Evolutionary conservation across 176 grass and related monocot species (phyloP).

Genomic region (Bonia amplexicaulis): DNA sequence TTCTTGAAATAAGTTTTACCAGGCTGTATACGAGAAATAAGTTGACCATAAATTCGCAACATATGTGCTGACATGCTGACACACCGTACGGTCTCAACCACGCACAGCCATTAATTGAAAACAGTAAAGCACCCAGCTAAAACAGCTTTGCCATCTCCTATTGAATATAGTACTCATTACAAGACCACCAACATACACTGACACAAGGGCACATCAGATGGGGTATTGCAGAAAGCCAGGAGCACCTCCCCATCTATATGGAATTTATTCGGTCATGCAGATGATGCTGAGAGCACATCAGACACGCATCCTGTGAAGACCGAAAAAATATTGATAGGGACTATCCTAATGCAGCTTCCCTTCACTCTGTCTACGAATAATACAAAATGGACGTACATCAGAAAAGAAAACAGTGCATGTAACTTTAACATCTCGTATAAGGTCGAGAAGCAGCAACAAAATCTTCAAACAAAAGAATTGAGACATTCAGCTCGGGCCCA

Average conservation of each 20-base stretch:
- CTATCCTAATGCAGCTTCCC: conserved; percentile 41
- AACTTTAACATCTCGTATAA: conserved; percentile 45
- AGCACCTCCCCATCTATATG: not conserved
- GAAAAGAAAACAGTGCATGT: conserved; percentile 35
- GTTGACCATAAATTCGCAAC: not conserved
- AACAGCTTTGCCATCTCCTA: not conserved
- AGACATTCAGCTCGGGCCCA: conserved; percentile 40
- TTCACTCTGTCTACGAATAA: conserved; percentile 46
- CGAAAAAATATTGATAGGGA: not conserved
- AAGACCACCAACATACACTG: not conserved
- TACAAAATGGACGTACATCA: conserved; percentile 49
- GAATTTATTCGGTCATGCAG: conserved; percentile 2
- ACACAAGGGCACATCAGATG: not conserved
- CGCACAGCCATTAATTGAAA: not conserved
- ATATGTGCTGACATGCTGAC: not conserved
- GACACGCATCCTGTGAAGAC: not conserved
- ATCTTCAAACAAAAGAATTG: conserved; percentile 83
- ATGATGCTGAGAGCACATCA: not conserved
- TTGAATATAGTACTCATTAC: not conserved
- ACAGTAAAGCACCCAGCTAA: not conserved
- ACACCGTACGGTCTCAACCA: not conserved
- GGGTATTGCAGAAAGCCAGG: not conserved
- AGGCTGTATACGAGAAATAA: not conserved
- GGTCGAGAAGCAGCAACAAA: conserved; percentile 52
- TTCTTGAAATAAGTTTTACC: not conserved